phyloP scores from a whole-genome alignment of 2,329 filamentous ascomycete genomes.

The Aureobasidium pullulans region DNA sequence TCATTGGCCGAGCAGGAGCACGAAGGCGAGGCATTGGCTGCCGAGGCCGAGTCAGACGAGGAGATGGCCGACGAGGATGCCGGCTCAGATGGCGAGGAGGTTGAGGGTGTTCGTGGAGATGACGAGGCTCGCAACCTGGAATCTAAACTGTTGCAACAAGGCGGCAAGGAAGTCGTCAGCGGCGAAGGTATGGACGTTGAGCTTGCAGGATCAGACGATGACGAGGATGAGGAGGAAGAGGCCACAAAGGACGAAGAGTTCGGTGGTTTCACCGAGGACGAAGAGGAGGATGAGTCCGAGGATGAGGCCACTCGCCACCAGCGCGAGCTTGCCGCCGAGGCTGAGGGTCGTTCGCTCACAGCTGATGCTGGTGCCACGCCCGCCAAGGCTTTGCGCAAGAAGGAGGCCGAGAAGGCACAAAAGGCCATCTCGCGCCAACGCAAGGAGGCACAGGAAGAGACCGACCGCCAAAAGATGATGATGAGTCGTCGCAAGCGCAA shows the following conservation, averaged over 20 bases:
- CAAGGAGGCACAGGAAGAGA: slow-evolving; percentile 68
- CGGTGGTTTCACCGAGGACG: slow-evolving; percentile 39
- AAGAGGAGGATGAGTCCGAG: slow-evolving; percentile 50
- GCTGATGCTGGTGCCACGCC: slow-evolving; percentile 46
- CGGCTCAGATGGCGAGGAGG: slow-evolving; percentile 31
- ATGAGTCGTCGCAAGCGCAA: slow-evolving; percentile 96
- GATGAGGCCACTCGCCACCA: slow-evolving; percentile 63
- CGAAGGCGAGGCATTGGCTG: slow-evolving; percentile 68
- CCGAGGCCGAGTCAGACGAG: slow-evolving; percentile 34
- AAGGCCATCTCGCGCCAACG: slow-evolving; percentile 56
- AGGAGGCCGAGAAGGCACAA: slow-evolving; percentile 59
- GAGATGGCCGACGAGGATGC: slow-evolving; percentile 37
- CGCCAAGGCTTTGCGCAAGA: slow-evolving; percentile 58
- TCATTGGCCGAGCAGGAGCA: slow-evolving; percentile 81
- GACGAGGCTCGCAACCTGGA: slow-evolving; percentile 35
- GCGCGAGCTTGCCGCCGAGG: slow-evolving; percentile 85
- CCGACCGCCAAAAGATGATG: slow-evolving; percentile 95
- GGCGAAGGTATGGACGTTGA: slow-evolving; percentile 42
- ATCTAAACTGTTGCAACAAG: slow-evolving; percentile 20
- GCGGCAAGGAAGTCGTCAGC: slow-evolving; percentile 19
- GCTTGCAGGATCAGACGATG: slow-evolving; percentile 36
- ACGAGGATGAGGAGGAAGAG: slow-evolving; percentile 40
- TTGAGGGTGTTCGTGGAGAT: slow-evolving; percentile 23
- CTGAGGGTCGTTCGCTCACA: slow-evolving; percentile 55
- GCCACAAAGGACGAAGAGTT: slow-evolving; percentile 40